Conservation (phyloP, 176 grass and related monocot genomes). For the Olyra latifolia region DNA sequence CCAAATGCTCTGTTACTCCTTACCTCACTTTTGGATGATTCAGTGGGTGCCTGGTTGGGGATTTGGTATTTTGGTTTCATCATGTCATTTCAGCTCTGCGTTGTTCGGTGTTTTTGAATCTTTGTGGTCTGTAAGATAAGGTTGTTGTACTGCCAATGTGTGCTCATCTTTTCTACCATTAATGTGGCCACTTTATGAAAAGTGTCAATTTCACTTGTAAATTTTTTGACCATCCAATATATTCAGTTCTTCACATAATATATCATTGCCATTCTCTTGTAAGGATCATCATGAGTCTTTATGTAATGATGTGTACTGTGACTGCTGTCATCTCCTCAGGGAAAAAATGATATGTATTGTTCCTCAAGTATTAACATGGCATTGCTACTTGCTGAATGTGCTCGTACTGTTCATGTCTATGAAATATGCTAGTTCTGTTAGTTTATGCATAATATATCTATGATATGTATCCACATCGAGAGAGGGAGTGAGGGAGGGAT, state of each 20-base stretch:
- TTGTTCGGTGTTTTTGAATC: constrained; percentile 17
- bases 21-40: constrained; percentile 48
- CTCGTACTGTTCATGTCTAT: not conserved
- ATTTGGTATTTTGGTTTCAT: constrained; percentile 24
- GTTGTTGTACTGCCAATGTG: not conserved
- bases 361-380: not conserved
- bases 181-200: constrained; percentile 8
- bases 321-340: not conserved
- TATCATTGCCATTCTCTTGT: constrained; percentile 12
- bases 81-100: constrained; percentile 7
- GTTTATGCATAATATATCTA: not conserved
- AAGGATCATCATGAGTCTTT: not conserved
- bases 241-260: not conserved
- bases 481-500: not conserved
- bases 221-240: not conserved
- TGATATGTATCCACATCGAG: not conserved
- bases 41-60: not conserved
- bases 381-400: not conserved
- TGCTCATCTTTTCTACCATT: not conserved
- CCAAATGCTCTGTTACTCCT: constrained; percentile 27
- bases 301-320: not conserved
- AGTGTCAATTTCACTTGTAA: not conserved
- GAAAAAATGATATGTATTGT: not conserved
- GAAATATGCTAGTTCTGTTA: not conserved
- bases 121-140: not conserved